Percentiles rank a stretch among this genome's conserved stretches.
Conservation (phyloP, 2,329 filamentous ascomycete species). For the Endoconidiophora polonica region DNA sequence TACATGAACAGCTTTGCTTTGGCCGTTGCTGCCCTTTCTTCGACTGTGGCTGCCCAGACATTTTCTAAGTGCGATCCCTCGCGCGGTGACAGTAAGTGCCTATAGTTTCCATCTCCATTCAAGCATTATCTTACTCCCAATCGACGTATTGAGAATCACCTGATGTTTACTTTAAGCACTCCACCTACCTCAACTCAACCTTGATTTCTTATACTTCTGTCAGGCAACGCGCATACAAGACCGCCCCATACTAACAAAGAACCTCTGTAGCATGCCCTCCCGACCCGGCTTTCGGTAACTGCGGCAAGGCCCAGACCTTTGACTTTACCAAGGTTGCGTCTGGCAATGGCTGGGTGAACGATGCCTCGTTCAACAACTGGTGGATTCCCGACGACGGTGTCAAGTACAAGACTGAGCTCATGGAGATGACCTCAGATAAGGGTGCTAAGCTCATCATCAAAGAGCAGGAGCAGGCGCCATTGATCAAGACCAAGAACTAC, state of each 20-base stretch:
- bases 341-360: constrained; percentile 22
- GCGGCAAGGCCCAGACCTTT: constrained; percentile 27
- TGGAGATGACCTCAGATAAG: constrained; percentile 16
- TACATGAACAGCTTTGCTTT: constrained; percentile 29
- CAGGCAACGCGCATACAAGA: neutral
- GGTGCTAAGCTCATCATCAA: constrained; percentile 37
- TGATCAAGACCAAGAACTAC: constrained; percentile 55
- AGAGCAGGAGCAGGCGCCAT: constrained; percentile 36
- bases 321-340: constrained; percentile 46
- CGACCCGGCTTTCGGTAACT: constrained; percentile 42
- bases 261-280: constrained; percentile 33
- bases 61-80: constrained; percentile 36
- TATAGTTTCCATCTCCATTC: neutral
- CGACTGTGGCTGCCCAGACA: constrained; percentile 38
- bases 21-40: constrained; percentile 24
- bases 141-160: neutral
- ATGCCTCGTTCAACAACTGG: constrained; percentile 16
- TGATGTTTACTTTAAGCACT: neutral
- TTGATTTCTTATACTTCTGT: neutral
- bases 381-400: constrained; percentile 21
- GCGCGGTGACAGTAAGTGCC: constrained; percentile 13
- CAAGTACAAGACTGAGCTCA: constrained; percentile 17
- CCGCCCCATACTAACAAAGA: neutral
- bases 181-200: too few species aligned
- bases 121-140: neutral